Evolutionary conservation across 1,139 yeast species (phyloP), one percentile per base, ranked within the genome.

Genomic region (Hansenula sp.): DNA sequence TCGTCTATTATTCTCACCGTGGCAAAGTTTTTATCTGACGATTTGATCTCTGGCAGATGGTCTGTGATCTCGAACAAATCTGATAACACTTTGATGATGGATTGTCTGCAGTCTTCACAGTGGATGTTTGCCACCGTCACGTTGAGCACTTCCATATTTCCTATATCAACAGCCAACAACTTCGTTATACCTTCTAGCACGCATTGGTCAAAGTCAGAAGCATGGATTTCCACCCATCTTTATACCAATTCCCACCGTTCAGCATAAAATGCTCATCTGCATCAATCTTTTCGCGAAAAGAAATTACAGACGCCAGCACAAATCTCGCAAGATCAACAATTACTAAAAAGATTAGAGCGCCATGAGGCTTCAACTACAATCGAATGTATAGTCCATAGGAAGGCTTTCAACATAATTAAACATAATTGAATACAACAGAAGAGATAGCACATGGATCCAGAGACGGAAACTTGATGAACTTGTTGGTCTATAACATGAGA

Each of bases 21-120:
- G 50, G 41, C 39, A 49, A 18, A 15, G 18, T 30, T 33, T 6
- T 27, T 30, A 9, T 24, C 30, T n/a, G 45, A 43, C 13, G 33
- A 19, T 5, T 11, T 12, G 6, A 38, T 27, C 8, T 47, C 41
- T 18, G 52, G 48, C 10, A 44, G 48, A 43, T 41, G 53, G 21
- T 21, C 35, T 15, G 28, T 30, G 12, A 44, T 25, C 15, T 45
- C 28, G 27, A 57, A 54, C 32, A 57, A 47, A 33, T 51, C 49
- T 1, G 54, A 42, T 16, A 70, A 47, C 1, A 59, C 47, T 11
- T 47, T 46, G n/a, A 57, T 46, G 36, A 79, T 65, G 2, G 71
- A 59, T 1, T 53, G 49, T 48, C 71, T 77, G 55, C 84, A 79
- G 36, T 72, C 72, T 11, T 61, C 64, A 54, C 84, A 79, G 54